Evolutionary conservation across 2,329 filamentous ascomycete species (phyloP), one percentile per base, ranked within the genome.

Genomic region (Fusarium foetens): DNA sequence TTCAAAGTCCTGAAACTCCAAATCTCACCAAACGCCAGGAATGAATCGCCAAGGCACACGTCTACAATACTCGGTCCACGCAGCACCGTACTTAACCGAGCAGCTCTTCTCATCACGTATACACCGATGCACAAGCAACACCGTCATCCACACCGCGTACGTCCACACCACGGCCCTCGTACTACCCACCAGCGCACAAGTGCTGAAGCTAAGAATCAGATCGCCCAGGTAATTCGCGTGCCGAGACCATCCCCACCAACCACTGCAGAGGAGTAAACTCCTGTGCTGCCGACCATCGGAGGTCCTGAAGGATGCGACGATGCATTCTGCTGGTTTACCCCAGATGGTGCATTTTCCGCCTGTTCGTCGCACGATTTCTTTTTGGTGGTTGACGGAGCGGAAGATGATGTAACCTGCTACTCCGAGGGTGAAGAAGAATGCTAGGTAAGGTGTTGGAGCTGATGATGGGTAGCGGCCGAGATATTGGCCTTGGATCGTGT

Each of bases 401-500:
- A 86, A 86, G 8, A 86, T 58, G 1, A 76, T 69, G 62, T 86
- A 86, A 8, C 84, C 84, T 25, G 63, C 63, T 5, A 77, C 27
- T 1, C 76, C 76, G 1, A 77, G 36, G 6, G 49, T 4, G 36
- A 63, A 78, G 62, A 48, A 82, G 25, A 49, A 53, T 4, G 64
- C 61, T 6, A 76, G 23, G 16, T 75, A 78, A 25, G n/a, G 52
- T 21, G n/a, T 77, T 55, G 39, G 82, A 53, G 53, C 75, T 54
- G 54, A 81, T 49, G 38, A 73, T 4, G 84, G 84, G 60, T 86
- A 82, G 2, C 77, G 74, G 5, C 83, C 82, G 2, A 87, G 77
- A 55, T 85, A 87, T 64, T 87, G 85, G 0, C 81, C 80, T 66
- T 87, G 85, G 2, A 86, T 79, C 1, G 85, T 86, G 71, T 86